These are phyloP conservation scores for Phytophthora pseudosyringae DNA, from an alignment of 352 stramenopile genomes.

Conservation along the genomic window DNA sequence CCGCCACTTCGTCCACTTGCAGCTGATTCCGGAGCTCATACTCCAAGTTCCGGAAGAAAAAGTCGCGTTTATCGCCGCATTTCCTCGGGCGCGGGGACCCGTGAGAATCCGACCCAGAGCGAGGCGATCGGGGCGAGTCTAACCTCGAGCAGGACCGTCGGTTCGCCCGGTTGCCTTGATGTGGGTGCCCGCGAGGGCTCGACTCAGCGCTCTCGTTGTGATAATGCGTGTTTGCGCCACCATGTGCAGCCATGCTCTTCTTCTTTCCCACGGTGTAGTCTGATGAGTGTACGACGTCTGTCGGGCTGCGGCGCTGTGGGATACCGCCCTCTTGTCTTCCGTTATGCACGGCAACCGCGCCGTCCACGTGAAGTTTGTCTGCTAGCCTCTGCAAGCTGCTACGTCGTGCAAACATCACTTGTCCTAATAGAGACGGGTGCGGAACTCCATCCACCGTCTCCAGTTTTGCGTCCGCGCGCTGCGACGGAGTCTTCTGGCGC, in stretches of 20 bases:
- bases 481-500: slow-evolving; percentile 29
- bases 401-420: slow-evolving; percentile 41
- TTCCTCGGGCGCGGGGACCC: slow-evolving; percentile 43
- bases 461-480: slow-evolving; percentile 13
- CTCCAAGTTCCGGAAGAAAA: slow-evolving; percentile 82
- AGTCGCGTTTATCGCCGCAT: slow-evolving; percentile 85
- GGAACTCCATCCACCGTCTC: slow-evolving; percentile 30
- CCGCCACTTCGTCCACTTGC: slow-evolving; percentile 80
- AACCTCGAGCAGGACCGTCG: slow-evolving; percentile 22
- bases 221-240: slow-evolving; percentile 16
- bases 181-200: slow-evolving; percentile 22
- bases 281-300: slow-evolving; percentile 1
- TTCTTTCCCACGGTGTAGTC: slow-evolving; percentile 25
- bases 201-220: slow-evolving; percentile 31
- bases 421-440: slow-evolving; percentile 43
- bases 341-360: slow-evolving; percentile 23
- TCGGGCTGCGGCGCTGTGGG: slow-evolving; percentile 10
- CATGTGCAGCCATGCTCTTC: slow-evolving; percentile 21
- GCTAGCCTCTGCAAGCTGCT: slow-evolving; percentile 71
- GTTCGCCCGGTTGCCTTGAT: slow-evolving; percentile 22
- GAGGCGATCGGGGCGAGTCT: slow-evolving; percentile 33
- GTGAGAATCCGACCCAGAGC: slow-evolving; percentile 29
- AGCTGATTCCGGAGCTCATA: slow-evolving; percentile 69
- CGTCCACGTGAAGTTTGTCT: slow-evolving; percentile 50
- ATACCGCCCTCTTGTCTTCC: slow-evolving; percentile 4